Conservation (phyloP, 2,329 filamentous ascomycete species). For the Penicillium decumbens region DNA sequence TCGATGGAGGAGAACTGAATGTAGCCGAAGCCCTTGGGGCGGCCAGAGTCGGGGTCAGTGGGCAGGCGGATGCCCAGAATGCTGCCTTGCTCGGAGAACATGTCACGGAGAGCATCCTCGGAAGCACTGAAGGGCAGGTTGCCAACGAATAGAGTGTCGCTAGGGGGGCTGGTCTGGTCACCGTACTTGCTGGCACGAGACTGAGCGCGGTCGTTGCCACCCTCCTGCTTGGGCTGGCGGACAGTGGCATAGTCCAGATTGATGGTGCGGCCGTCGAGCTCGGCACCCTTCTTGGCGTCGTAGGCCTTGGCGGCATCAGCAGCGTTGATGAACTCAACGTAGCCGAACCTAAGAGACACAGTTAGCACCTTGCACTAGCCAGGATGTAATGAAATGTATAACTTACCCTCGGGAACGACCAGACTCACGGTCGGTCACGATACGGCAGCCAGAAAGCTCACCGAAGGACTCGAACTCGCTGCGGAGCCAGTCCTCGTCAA, state of each 20-base stretch:
- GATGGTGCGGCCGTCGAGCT: conserved; percentile 68
- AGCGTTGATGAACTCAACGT: conserved; percentile 74
- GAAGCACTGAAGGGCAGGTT: conserved; percentile 82
- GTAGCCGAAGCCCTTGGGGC: conserved; percentile 89
- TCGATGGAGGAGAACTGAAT: conserved; percentile 77
- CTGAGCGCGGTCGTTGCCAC: conserved; percentile 58
- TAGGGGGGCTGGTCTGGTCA: conserved; percentile 72
- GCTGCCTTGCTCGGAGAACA: conserved; percentile 66
- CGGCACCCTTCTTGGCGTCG: conserved; percentile 67
- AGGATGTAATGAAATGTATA: neutral
- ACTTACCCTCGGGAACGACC: conserved; percentile 75
- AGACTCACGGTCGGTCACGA: conserved; percentile 76
- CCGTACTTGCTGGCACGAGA: conserved; percentile 57
- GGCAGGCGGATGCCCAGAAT: conserved; percentile 80
- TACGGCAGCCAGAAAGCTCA: conserved; percentile 66
- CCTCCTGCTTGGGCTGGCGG: conserved; percentile 49
- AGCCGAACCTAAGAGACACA: conserved; percentile 62
- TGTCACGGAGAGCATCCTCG: conserved; percentile 68
- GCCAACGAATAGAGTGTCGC: conserved; percentile 84
- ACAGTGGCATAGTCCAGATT: conserved; percentile 75
- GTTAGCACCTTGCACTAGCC: conserved; percentile 6
- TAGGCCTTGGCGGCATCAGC: conserved; percentile 67
- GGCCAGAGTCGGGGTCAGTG: conserved; percentile 77
- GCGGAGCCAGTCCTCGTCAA: conserved; percentile 76
- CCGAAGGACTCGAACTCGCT: conserved; percentile 77